phyloP scores from a whole-genome alignment of 177 flowering plant species.

The Vitis hybrid region DNA sequence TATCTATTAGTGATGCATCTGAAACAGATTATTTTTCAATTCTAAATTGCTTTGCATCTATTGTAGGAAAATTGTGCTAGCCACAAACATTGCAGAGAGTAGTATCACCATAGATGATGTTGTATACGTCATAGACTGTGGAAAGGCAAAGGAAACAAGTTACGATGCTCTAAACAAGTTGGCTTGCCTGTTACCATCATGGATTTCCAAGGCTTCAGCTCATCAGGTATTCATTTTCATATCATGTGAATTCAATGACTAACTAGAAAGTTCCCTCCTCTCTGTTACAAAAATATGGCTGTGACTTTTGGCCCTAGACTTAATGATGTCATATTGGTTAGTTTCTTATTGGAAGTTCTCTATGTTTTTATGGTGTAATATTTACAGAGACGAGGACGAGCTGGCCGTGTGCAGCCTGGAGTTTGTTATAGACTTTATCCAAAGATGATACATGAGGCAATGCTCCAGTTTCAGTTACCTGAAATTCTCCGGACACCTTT shows the following conservation, averaged over 20 bases:
- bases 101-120: slow-evolving; percentile 98
- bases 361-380: slow-evolving; percentile 1
- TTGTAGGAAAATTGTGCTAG: slow-evolving; percentile 87
- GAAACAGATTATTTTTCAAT: not conserved
- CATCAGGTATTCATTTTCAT: slow-evolving; percentile 66
- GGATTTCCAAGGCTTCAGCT: slow-evolving; percentile 99
- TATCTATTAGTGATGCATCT: slow-evolving; percentile 2
- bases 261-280: not conserved
- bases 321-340: not conserved
- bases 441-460: slow-evolving; percentile 72
- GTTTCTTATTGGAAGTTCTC: not conserved
- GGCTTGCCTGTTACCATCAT: slow-evolving; percentile 89
- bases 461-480: slow-evolving; percentile 84
- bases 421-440: slow-evolving; percentile 90
- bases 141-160: slow-evolving; percentile 96
- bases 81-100: slow-evolving; percentile 97
- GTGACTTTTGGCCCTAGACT: not conserved
- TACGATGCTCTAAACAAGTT: slow-evolving; percentile 97
- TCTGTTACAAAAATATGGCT: not conserved
- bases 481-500: slow-evolving; percentile 94
- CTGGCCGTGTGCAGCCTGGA: slow-evolving; percentile 97
- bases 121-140: slow-evolving; percentile 93
- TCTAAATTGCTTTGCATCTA: slow-evolving; percentile 2
- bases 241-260: not conserved
- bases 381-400: slow-evolving; percentile 94